A percentile compares a stretch with the other conserved stretches of the same genome.
These are phyloP conservation scores for Gymnopus androsaceus DNA, from an alignment of 1,284 basidiomycete genomes.

Conservation along the genomic window DNA sequence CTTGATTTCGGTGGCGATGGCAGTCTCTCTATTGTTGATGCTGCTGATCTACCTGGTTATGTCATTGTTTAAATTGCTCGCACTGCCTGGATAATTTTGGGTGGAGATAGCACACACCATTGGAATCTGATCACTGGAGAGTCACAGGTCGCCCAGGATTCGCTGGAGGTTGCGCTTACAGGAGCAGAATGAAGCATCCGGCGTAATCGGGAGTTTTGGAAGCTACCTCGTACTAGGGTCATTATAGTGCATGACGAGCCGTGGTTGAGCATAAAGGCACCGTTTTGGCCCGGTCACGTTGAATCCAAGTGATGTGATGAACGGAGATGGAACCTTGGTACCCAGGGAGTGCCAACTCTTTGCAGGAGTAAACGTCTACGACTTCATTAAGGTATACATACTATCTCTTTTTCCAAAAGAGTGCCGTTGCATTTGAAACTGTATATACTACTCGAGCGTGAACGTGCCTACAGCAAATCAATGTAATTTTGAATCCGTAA, in stretches of 20 bases:
- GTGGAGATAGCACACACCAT: slow-evolving; percentile 58
- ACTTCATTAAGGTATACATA: no score
- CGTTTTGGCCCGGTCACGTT: slow-evolving; percentile 49
- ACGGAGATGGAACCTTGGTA: no score
- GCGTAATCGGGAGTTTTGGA: slow-evolving; percentile 40
- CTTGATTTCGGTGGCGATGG: slow-evolving; percentile 60
- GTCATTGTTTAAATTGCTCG: slow-evolving; percentile 55
- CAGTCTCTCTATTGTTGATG: slow-evolving; percentile 55
- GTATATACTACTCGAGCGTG: no score
- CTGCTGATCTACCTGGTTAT: slow-evolving; percentile 56
- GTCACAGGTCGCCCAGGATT: slow-evolving; percentile 29
- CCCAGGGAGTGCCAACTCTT: no score
- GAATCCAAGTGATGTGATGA: background rate
- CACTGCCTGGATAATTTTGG: slow-evolving; percentile 64
- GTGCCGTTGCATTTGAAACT: no score
- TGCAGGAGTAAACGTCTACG: no score
- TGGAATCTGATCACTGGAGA: slow-evolving; percentile 51
- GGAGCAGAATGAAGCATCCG: slow-evolving; percentile 43
- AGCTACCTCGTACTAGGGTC: slow-evolving; percentile 43
- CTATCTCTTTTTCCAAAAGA: no score
- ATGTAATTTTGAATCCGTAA: no score
- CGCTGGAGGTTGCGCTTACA: slow-evolving; percentile 42
- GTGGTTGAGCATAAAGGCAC: slow-evolving; percentile 51
- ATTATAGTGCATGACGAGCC: slow-evolving; percentile 53
- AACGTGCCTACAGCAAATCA: no score